Base-by-base conservation (phyloP, 2,329 filamentous ascomycete genomes). In the Clonostachys chloroleuca region DNA sequence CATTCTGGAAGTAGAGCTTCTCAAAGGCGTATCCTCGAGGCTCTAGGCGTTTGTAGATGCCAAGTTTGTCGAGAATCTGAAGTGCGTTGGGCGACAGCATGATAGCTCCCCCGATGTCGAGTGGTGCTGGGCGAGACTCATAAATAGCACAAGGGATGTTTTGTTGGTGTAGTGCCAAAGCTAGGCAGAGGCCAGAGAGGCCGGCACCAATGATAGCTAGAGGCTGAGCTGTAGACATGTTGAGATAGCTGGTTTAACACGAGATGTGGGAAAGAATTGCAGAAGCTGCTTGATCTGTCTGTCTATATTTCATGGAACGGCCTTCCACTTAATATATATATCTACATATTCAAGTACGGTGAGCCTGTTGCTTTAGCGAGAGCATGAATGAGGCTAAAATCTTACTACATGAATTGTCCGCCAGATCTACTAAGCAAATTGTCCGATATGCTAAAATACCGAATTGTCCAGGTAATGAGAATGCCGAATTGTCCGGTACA, bases 61-160 rank as follows among this genome's bases (percentile, higher is more conserved):
- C 72, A 0, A 83, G 59, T 0, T 56, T 58, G 51, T 82, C 73
- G 0, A 84, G 67, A 37, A 82, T 65, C 5, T 69, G 67, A 2
- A 84, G 68, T 0, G 78, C 76, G 46, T 83, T 83, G 6, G 80
- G 80, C 0, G 78, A 80, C 3, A 83, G 69, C 73, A 81, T 80
- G 30, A 84, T 65, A 1, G 75, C 78, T 3, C 80, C 80, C n/a
- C 75, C 74, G 20, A 74, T 73, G 49, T 74, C 67, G 3, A 72
- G 65, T 2, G 71, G 65, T 0, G 67, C 65, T 1, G 62, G 49
- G 9, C 74, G 69, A 12, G 68, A 64, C 50, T 83, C 80, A 50
- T 80, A 83, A 44, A 83, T 61, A 4, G 62, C 73, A 49, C 63
- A 68, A 6, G 65, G 52, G 41, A 84, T 81, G 39, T 64, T 63